Evolutionary conservation across 2,329 filamentous ascomycete species (phyloP), one percentile per base, ranked within the genome.

Genomic region (Alternaria alternata): DNA sequence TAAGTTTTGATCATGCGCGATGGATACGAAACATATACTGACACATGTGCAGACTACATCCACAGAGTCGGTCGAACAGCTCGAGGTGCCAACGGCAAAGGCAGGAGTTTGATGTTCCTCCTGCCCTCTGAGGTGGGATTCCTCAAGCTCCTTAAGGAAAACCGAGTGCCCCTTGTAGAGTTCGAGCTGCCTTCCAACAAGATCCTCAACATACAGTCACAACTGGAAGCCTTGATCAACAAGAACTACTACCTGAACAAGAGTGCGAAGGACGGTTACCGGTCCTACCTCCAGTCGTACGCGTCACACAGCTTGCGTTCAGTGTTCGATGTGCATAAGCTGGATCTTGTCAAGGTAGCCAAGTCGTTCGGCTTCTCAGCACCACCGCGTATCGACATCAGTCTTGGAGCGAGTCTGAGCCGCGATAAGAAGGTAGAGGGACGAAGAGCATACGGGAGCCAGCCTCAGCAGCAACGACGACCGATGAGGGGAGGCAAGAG

Each of bases 241-340:
- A 38, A 95, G 78, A 98, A 99, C 81, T 98, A 98, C 83, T 97
- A 97, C 79, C 86, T 99, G 59, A 95, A 97, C 83, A 95, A 97
- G 84, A 88, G 86, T 32, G 87, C 87, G 43, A 90, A 89, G 76
- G 87, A 89, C 67, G 87, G 92, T 4, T 96, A 95, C 82, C 87
- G 92, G 61, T 92, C 91, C 20, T 99, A 99, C 78, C 86, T 99
- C 24, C 93, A 98, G 78, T 94, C 95, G 0, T 99, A 99, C 76
- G 93, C 94, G 22, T 93, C 90, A 59, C 95, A 94, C 80, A 90
- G 87, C 68, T 83, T 95, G 60, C 87, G 92, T 28, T 90, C 88
- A n/a, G 89, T 96, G 38, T 96, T 94, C 75, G 91, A 94, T 77
- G 88, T 96, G 54, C 85, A 92, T 78, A 92, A 92, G 75, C 83